Evolutionary conservation across 1,139 yeast genomes (phyloP).

Genomic region (Nakaseomyces nivariensis): DNA sequence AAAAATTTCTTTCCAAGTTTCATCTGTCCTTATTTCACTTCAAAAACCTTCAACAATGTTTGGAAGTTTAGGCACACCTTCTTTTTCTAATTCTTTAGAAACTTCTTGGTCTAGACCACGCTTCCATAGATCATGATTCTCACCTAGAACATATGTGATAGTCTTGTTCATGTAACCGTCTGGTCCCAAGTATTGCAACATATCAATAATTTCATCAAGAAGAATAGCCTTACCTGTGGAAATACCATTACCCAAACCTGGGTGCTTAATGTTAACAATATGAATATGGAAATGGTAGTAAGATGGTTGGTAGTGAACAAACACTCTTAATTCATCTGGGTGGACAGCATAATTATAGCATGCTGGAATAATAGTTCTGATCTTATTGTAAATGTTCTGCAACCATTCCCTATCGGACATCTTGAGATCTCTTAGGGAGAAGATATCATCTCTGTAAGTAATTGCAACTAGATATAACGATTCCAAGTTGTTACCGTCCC

Average conservation of each 20-base stretch:
- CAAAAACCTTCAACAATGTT: conserved; percentile 7
- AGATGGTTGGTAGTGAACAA: conserved; percentile 89
- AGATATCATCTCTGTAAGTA: conserved; percentile 57
- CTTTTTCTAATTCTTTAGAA: conserved; percentile 17
- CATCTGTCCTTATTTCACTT: background rate
- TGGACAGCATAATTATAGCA: conserved; percentile 32
- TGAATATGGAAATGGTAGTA: conserved; percentile 94
- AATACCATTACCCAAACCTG: conserved; percentile 65
- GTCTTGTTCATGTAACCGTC: conserved; percentile 41
- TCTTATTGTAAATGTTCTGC: conserved; percentile 34
- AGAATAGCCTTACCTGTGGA: conserved; percentile 74
- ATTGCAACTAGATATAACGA: conserved; percentile 71
- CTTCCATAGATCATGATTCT: conserved; percentile 66
- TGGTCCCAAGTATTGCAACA: conserved; percentile 43
- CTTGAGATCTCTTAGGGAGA: conserved; percentile 66
- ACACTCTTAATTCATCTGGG: conserved; percentile 48
- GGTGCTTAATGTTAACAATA: conserved; percentile 62
- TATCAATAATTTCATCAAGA: conserved; percentile 74
- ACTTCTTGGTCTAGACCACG: conserved; percentile 23
- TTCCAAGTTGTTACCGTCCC: conserved; percentile 72
- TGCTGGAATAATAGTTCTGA: conserved; percentile 40
- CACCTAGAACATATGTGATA: conserved; percentile 56
- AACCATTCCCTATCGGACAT: conserved; percentile 51
- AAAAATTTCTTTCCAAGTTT: too few relatives aligned
- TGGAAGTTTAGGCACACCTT: conserved; percentile 21